phyloP scores from a whole-genome alignment of 2,329 filamentous ascomycete species.

The Calonectria ilicicola region DNA sequence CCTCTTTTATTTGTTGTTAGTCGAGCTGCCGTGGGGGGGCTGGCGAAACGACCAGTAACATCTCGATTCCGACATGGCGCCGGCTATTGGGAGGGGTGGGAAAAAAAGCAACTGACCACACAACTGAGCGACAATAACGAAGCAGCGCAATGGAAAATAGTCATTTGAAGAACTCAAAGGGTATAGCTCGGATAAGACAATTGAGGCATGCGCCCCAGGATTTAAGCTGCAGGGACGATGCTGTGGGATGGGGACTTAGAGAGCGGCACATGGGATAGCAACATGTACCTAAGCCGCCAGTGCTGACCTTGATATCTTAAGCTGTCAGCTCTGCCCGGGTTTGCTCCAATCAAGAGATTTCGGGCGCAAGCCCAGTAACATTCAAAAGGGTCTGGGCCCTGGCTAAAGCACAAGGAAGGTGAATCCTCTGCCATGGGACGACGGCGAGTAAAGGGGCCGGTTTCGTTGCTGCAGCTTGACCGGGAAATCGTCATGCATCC shows the following conservation, averaged over 20 bases:
- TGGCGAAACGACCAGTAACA: constrained; percentile 26
- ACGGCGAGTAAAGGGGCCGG: background rate
- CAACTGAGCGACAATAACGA: background rate
- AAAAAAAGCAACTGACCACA: background rate
- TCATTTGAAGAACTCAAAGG: background rate
- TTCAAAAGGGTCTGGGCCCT: background rate
- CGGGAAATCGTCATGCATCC: constrained; percentile 8
- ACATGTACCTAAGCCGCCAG: constrained; percentile 9
- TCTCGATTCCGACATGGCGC: constrained; percentile 21
- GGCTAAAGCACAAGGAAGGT: background rate
- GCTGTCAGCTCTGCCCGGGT: constrained; percentile 15
- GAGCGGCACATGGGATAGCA: background rate
- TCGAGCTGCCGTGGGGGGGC: background rate
- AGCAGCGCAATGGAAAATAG: background rate
- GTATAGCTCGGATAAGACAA: constrained; percentile 2
- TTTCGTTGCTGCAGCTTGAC: background rate
- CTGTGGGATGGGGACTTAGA: constrained; percentile 12
- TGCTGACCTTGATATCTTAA: constrained; percentile 12
- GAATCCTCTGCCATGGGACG: background rate
- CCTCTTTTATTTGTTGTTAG: background rate
- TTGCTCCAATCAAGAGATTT: background rate
- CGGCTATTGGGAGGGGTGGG: background rate
- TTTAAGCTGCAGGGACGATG: constrained; percentile 32
- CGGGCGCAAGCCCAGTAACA: background rate
- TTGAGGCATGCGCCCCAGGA: constrained; percentile 38